Evolutionary conservation across 371 early-diverging fungal genomes (phyloP), one percentile per base, ranked within the genome.

Genomic region (Blastocladiella emersonii): DNA sequence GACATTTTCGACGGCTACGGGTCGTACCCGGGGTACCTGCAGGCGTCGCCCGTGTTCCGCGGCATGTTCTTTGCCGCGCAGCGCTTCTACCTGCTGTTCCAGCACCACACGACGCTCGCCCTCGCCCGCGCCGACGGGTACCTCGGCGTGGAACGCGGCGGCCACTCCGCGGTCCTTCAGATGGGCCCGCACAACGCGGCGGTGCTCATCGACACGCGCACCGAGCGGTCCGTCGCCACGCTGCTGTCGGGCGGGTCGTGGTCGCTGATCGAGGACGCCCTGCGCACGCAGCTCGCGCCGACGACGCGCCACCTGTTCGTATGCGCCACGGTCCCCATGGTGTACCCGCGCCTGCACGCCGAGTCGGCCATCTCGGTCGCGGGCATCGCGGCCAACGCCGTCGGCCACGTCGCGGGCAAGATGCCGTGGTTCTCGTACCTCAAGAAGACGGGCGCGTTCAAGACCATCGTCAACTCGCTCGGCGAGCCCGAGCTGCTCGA

Each of bases 401-500:
- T 48, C 21, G 21, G 21, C 68, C 79, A 76, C 49, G 75, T n/a
- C n/a, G n/a, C n/a, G n/a, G n/a, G n/a, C n/a, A n/a, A n/a, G n/a
- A n/a, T n/a, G n/a, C n/a, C n/a, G n/a, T n/a, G n/a, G n/a, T n/a
- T n/a, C n/a, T n/a, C n/a, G n/a, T n/a, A n/a, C n/a, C n/a, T n/a
- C n/a, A n/a, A n/a, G n/a, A n/a, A n/a, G n/a, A n/a, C n/a, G n/a
- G n/a, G n/a, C n/a, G n/a, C n/a, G n/a, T n/a, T 80, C 34, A 76
- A 81, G 62, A 77, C 78, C 51, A 64, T 57, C 27, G 35, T 51
- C 61, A 59, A 49, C 7, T 79, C 78, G 41, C 77, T 85, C 72
- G 91, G 90, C 53, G 89, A 92, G 69, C 89, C 89, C 17, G 89
- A 90, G 67, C 66, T 92, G 43, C 72, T 86, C 48, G 89, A 88